Conservation (phyloP, 2,329 filamentous ascomycete species). For the Fusarium subtropicale region DNA sequence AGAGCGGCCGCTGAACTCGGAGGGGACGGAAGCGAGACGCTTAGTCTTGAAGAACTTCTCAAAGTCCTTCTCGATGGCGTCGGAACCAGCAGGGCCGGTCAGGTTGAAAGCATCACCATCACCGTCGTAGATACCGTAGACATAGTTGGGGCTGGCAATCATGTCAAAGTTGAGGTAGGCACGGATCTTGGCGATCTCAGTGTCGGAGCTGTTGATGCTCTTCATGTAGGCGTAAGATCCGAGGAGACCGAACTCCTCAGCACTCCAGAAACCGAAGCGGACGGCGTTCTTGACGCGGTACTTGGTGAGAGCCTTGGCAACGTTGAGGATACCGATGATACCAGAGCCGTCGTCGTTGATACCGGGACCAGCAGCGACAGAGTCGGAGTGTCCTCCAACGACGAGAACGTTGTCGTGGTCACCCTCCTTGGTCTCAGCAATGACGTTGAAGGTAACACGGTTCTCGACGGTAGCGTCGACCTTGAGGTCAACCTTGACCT, state of each 20-base stretch:
- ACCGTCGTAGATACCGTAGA: constrained; percentile 68
- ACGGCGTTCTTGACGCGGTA: constrained; percentile 62
- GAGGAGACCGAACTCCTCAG: constrained; percentile 62
- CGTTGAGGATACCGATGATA: constrained; percentile 59
- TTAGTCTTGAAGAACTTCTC: constrained; percentile 64
- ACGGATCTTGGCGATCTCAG: constrained; percentile 62
- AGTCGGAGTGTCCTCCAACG: constrained; percentile 61
- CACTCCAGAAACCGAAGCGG: constrained; percentile 65
- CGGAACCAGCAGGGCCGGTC: constrained; percentile 65
- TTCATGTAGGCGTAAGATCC: constrained; percentile 64
- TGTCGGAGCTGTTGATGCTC: constrained; percentile 54
- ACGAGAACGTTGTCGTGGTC: constrained; percentile 62
- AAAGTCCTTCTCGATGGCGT: constrained; percentile 69
- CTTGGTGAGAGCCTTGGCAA: constrained; percentile 57
- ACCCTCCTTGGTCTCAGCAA: constrained; percentile 62
- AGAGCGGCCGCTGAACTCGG: constrained; percentile 72
- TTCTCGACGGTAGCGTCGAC: constrained; percentile 62
- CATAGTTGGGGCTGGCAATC: constrained; percentile 63
- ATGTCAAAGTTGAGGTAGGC: constrained; percentile 70
- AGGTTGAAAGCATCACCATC: constrained; percentile 71
- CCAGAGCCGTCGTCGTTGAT: constrained; percentile 74
- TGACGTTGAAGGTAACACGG: constrained; percentile 62
- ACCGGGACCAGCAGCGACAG: constrained; percentile 63
- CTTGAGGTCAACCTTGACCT: constrained; percentile 51
- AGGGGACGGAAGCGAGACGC: constrained; percentile 65